These are phyloP conservation scores for Aegilops sharonensis DNA, from an alignment of 176 grass and related monocot genomes.

Conservation along the genomic window DNA sequence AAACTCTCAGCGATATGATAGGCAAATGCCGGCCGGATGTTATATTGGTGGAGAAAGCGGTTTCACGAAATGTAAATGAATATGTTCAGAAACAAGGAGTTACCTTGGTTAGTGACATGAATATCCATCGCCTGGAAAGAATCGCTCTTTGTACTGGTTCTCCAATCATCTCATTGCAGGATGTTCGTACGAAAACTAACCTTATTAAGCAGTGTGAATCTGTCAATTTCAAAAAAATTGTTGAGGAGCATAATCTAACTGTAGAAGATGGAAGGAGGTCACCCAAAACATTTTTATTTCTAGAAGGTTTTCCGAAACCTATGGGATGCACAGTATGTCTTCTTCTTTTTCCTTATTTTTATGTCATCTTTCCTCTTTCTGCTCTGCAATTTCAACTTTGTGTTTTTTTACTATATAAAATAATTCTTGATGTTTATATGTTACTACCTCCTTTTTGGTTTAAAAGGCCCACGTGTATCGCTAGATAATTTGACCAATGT, in stretches of 20 bases:
- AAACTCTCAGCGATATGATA: slow-evolving; percentile 58
- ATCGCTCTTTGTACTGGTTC: slow-evolving; percentile 87
- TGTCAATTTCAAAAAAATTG: slow-evolving; percentile 81
- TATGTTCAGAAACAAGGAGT: slow-evolving; percentile 69
- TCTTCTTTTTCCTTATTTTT: neutral
- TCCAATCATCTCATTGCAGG: slow-evolving; percentile 59
- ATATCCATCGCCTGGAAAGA: slow-evolving; percentile 68
- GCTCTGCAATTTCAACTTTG: neutral
- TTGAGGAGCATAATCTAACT: slow-evolving; percentile 60
- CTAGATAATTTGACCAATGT: too few species aligned
- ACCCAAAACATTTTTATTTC: slow-evolving; percentile 85
- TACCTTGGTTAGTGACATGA: slow-evolving; percentile 87
- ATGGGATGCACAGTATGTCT: slow-evolving; percentile 79
- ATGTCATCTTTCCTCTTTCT: neutral
- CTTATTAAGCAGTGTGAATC: slow-evolving; percentile 72
- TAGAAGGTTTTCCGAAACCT: slow-evolving; percentile 89
- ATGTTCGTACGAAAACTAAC: slow-evolving; percentile 54
- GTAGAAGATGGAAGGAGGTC: slow-evolving; percentile 56
- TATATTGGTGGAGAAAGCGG: slow-evolving; percentile 90
- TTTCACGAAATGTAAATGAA: slow-evolving; percentile 74
- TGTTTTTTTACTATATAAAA: neutral
- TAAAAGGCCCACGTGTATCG: too few species aligned
- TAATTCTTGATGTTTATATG: neutral
- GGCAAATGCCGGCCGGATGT: slow-evolving; percentile 59
- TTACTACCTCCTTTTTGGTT: too few species aligned